These are phyloP conservation scores for Dacryopinax spathularia DNA, from an alignment of 768 basidiomycete genomes.

Conservation along the genomic window DNA sequence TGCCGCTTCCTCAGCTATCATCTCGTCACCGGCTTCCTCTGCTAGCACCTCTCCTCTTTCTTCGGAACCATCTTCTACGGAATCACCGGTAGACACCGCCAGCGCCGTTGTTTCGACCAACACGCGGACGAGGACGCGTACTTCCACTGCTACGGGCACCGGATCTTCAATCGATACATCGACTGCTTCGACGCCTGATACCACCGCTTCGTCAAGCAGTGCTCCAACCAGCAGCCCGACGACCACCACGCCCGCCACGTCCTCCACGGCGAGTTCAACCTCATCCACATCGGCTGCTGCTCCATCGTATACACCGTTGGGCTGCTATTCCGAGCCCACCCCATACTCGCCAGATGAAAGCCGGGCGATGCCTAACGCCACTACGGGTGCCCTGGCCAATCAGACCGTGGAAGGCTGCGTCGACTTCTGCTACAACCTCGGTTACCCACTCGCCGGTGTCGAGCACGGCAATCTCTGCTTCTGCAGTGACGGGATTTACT, in stretches of 20 bases:
- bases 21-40: neutral
- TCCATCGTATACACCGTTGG: neutral
- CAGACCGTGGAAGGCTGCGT: neutral
- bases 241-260: neutral
- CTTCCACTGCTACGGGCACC: no score
- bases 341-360: neutral
- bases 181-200: neutral
- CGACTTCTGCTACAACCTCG: neutral
- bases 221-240: neutral
- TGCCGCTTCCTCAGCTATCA: neutral
- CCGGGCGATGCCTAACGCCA: neutral
- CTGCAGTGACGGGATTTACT: neutral
- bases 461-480: constrained; percentile 1
- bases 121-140: neutral
- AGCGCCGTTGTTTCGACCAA: neutral
- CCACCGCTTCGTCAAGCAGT: neutral
- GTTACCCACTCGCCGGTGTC: neutral
- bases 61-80: neutral
- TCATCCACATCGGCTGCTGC: no score
- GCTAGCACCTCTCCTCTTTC: neutral
- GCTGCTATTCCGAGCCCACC: neutral
- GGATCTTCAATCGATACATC: neutral
- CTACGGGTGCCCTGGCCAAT: neutral
- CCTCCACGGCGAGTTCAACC: neutral
- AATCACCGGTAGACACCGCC: neutral